A percentile compares a stretch with the other conserved stretches of the same genome.
Evolutionary conservation across 2,329 filamentous ascomycete species (phyloP).

Genomic region (Pyrenochaeta sp.): DNA sequence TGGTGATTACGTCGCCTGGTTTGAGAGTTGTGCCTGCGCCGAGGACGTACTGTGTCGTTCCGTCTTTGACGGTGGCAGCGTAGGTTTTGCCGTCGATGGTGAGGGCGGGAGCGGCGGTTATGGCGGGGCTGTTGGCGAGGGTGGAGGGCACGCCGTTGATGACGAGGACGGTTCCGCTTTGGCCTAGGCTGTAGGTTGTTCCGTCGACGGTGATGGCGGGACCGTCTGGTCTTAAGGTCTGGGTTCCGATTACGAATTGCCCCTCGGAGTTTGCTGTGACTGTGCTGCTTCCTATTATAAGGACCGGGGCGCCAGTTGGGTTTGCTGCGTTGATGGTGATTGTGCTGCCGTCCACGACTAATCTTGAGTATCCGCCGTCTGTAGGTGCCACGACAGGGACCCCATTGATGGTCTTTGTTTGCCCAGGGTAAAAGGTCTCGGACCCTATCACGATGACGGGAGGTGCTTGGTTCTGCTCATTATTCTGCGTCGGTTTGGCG

Average conservation of each 20-base stretch:
- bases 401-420: slow-evolving; percentile 43
- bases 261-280: slow-evolving; percentile 44
- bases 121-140: slow-evolving; percentile 10
- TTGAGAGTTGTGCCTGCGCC: slow-evolving; percentile 34
- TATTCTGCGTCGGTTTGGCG: slow-evolving; percentile 19
- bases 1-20: slow-evolving; percentile 34
- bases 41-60: slow-evolving; percentile 38
- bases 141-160: slow-evolving; percentile 39
- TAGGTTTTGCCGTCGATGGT: slow-evolving; percentile 18
- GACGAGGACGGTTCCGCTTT: slow-evolving; percentile 29
- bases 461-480: slow-evolving; percentile 17
- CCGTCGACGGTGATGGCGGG: slow-evolving; percentile 33
- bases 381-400: slow-evolving; percentile 38
- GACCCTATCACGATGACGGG: slow-evolving; percentile 35
- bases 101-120: slow-evolving; percentile 12
- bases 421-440: slow-evolving; percentile 39
- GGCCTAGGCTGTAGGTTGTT: slow-evolving; percentile 37
- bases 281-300: slow-evolving; percentile 35
- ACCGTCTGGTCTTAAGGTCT: slow-evolving; percentile 29
- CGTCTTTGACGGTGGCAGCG: slow-evolving; percentile 23
- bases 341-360: slow-evolving; percentile 42
- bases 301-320: slow-evolving; percentile 27
- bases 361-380: slow-evolving; percentile 26
- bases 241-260: slow-evolving; percentile 46
- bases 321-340: slow-evolving; percentile 28